These are phyloP conservation scores for Silene uniflora DNA, from an alignment of 148 eudicot genomes.

Conservation along the genomic window DNA sequence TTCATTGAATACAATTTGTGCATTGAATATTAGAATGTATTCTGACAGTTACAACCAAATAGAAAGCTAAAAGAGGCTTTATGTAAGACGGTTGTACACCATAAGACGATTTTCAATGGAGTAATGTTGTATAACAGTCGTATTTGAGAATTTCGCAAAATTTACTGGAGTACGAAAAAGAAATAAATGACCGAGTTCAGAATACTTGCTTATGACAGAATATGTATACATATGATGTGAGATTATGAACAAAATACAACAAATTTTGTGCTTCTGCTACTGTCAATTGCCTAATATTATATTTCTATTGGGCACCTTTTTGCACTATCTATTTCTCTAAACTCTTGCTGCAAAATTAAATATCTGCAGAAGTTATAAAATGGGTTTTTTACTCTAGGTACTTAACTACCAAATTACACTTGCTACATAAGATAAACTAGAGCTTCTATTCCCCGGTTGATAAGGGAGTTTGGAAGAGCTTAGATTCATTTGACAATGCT, in stretches of 20 bases:
- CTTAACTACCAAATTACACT: slow-evolving; percentile 30
- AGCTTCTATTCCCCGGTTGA: slow-evolving; percentile 25
- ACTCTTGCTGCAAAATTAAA: slow-evolving; percentile 30
- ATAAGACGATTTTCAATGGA: too few relatives aligned
- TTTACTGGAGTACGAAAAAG: too few relatives aligned
- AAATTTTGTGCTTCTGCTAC: slow-evolving; percentile 17
- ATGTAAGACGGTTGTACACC: too few relatives aligned
- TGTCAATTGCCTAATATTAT: slow-evolving; percentile 30
- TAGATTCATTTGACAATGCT: slow-evolving; percentile 45
- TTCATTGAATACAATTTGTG: too few relatives aligned
- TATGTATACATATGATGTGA: slow-evolving; percentile 33
- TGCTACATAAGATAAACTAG: slow-evolving; percentile 9
- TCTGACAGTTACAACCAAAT: too few relatives aligned
- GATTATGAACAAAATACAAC: slow-evolving; percentile 33
- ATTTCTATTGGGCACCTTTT: slow-evolving; percentile 22
- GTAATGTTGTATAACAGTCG: too few relatives aligned
- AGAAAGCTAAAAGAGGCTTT: too few relatives aligned
- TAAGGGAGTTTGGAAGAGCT: slow-evolving; percentile 28
- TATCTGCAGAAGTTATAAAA: slow-evolving; percentile 27
- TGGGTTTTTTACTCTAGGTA: slow-evolving; percentile 15
- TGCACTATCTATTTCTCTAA: slow-evolving; percentile 23
- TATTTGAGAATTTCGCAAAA: too few relatives aligned
- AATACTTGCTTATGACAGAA: slow-evolving; percentile 21
- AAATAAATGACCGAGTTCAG: too few relatives aligned
- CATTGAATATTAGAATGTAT: too few relatives aligned